These are phyloP conservation scores for Suillus discolor DNA, from an alignment of 768 basidiomycete species.

Conservation along the genomic window DNA sequence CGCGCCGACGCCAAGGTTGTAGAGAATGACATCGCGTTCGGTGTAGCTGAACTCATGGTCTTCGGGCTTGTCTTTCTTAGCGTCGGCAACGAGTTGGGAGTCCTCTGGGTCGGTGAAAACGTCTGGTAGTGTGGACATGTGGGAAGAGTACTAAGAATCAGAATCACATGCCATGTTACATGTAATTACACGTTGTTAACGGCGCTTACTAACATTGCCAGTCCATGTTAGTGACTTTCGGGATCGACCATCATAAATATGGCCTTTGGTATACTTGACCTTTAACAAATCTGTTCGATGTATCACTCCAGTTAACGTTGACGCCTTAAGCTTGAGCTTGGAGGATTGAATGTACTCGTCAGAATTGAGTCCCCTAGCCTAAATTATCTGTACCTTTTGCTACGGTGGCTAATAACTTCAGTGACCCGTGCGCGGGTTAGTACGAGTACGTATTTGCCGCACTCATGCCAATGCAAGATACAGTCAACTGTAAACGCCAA, in stretches of 20 bases:
- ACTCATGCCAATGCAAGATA: too few species aligned
- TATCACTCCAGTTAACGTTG: not conserved
- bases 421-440: too few species aligned
- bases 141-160: constrained; percentile 1
- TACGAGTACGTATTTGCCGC: too few species aligned
- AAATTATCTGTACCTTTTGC: too few species aligned
- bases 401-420: too few species aligned
- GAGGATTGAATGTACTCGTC: not conserved
- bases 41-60: constrained; percentile 72
- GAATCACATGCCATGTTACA: constrained; percentile 7
- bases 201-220: too few species aligned
- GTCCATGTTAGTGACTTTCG: too few species aligned
- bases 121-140: constrained; percentile 44
- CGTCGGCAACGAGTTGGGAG: constrained; percentile 76
- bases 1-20: constrained; percentile 94
- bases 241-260: not conserved
- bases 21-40: constrained; percentile 91
- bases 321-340: not conserved
- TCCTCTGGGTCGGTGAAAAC: constrained; percentile 80
- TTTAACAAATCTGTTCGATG: not conserved
- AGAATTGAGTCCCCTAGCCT: not conserved
- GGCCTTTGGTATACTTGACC: not conserved
- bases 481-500: not conserved
- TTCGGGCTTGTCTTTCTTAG: constrained; percentile 63
- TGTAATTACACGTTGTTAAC: not conserved